Percentiles rank a stretch among this genome's conserved stretches.
phyloP scores from a whole-genome alignment of 176 grass and related monocot species.

The Oryza meridionalis region DNA sequence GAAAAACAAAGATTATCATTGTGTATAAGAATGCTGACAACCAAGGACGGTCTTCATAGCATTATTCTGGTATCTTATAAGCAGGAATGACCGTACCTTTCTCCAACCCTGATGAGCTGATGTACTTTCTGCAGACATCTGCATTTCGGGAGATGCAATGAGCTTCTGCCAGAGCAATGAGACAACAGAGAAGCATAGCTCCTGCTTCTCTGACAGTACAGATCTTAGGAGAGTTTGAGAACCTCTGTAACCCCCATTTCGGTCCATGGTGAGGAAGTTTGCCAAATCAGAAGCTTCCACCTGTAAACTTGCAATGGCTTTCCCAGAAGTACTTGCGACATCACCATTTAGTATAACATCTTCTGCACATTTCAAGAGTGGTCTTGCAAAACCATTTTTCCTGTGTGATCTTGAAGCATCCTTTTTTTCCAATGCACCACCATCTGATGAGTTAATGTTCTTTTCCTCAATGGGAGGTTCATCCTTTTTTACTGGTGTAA shows the following conservation, averaged over 20 bases:
- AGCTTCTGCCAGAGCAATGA: slow-evolving; percentile 96
- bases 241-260: slow-evolving; percentile 78
- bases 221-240: slow-evolving; percentile 80
- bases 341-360: slow-evolving; percentile 49
- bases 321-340: slow-evolving; percentile 72
- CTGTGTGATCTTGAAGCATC: slow-evolving; percentile 52
- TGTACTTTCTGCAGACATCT: slow-evolving; percentile 99
- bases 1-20: slow-evolving; percentile 2
- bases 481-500: slow-evolving; percentile 61
- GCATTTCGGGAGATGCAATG: slow-evolving; percentile 89
- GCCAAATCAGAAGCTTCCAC: slow-evolving; percentile 93
- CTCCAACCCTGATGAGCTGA: slow-evolving; percentile 99
- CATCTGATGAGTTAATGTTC: slow-evolving; percentile 41
- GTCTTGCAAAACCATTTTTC: slow-evolving; percentile 54
- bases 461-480: slow-evolving; percentile 46
- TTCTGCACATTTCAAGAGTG: slow-evolving; percentile 56
- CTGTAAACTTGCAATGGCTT: slow-evolving; percentile 70
- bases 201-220: slow-evolving; percentile 92
- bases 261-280: slow-evolving; percentile 96
- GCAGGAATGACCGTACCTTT: slow-evolving; percentile 60
- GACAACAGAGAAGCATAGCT: slow-evolving; percentile 95
- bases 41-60: background rate
- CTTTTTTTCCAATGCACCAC: slow-evolving; percentile 45
- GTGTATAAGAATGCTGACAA: slow-evolving; percentile 34
- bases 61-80: slow-evolving; percentile 18